Evolutionary conservation across 2,329 filamentous ascomycete genomes (phyloP), one percentile per base, ranked within the genome.

Genomic region (Rhinocladiella similis): DNA sequence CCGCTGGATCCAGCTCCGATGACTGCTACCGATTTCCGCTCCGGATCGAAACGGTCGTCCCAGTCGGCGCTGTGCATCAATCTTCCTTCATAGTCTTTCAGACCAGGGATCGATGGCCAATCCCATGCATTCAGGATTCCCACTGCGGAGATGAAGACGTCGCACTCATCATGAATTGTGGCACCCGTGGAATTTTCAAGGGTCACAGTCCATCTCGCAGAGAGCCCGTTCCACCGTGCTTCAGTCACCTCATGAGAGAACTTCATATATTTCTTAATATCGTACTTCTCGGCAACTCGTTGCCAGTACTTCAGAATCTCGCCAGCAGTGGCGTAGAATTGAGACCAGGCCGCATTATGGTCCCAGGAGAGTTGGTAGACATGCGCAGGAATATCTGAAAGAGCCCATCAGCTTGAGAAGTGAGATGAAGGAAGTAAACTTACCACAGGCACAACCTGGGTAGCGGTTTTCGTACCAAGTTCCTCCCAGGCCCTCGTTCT

Each of bases 141-240:
- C 27, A 83, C 80, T 1, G 79, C 83, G 9, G 79, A 82, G 25
- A 85, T 73, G 12, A 85, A 69, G 56, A 84, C 83, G 61, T 83
- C 80, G 3, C 76, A 76, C 38, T 59, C 54, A 43, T 70, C 67
- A 33, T 67, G 62, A 18, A 65, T 54, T 5, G 63, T 48, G 47
- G 63, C 59, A 9, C 47, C 47, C 25, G 45, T 52, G 33, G 54
- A 18, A 9, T 54, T 57, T 29, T 56, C 42, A 22, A 65, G 41
- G 16, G 56, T 60, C 19, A 58, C 56, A 39, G 57, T 57, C 68
- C 61, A 68, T 43, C 61, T 64, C 47, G 53, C 64, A 10, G 56
- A 57, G 13, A 60, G 56, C 25, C 64, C 54, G n/a, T 65, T 57
- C 53, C 66, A 66, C 6, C 58, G 53, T 13, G 61, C 66, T 18